Conservation (phyloP, 1,284 basidiomycete species). For the Naganishia sp. region DNA sequence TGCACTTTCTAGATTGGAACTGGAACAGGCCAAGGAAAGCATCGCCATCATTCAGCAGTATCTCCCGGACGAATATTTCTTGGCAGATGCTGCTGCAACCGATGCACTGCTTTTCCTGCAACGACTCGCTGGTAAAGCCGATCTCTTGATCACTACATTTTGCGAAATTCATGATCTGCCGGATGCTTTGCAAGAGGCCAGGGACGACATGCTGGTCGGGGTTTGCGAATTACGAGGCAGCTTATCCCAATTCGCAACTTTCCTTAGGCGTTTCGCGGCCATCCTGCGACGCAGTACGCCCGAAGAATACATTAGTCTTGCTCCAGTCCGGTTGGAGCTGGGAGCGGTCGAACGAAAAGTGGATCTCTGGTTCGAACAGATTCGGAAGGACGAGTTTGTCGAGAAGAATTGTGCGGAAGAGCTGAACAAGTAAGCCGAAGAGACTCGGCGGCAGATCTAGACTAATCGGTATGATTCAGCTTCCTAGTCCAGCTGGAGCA, state of each 20-base stretch:
- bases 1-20: constrained; percentile 79
- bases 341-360: constrained; percentile 84
- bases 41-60: constrained; percentile 71
- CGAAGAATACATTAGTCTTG: constrained; percentile 78
- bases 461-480: constrained; percentile 54
- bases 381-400: constrained; percentile 83
- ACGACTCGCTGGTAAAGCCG: constrained; percentile 77
- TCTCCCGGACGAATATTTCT: constrained; percentile 78
- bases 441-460: background rate
- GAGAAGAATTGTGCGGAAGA: constrained; percentile 90
- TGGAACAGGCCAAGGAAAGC: constrained; percentile 74
- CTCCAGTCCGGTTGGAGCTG: constrained; percentile 79
- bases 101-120: constrained; percentile 88
- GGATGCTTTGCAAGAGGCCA: constrained; percentile 73
- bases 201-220: constrained; percentile 78
- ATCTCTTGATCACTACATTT: constrained; percentile 76
- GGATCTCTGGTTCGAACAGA: constrained; percentile 82
- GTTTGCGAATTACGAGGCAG: constrained; percentile 88
- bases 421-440: constrained; percentile 67
- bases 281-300: constrained; percentile 75
- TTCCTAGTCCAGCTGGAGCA: constrained; percentile 89
- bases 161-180: constrained; percentile 79
- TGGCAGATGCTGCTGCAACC: constrained; percentile 81
- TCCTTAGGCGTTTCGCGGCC: constrained; percentile 83
- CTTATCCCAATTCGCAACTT: constrained; percentile 71